Conservation (phyloP, 352 stramenopile species). For the Thalassiosira hispida region DNA sequence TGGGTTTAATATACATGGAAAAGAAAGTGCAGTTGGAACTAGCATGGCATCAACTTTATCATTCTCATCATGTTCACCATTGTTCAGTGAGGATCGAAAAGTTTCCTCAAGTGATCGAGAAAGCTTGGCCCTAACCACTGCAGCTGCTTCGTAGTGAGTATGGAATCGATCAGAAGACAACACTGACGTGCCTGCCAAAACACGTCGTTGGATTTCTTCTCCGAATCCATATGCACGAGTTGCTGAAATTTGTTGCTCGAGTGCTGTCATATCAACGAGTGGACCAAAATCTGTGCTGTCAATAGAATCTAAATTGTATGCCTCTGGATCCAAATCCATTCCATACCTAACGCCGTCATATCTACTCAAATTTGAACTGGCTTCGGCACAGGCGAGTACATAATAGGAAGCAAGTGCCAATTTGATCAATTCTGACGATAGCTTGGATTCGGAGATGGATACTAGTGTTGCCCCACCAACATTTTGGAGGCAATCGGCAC, state of each 20-base stretch:
- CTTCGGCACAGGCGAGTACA: conserved; percentile 97
- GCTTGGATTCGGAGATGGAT: conserved; percentile 65
- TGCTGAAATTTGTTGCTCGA: conserved; percentile 76
- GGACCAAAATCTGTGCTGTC: conserved; percentile 8
- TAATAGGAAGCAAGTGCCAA: conserved; percentile 96
- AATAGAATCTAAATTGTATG: conserved; percentile 9
- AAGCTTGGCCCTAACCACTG: conserved; percentile 66
- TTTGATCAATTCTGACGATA: conserved; percentile 80
- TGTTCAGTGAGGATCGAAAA: conserved; percentile 38
- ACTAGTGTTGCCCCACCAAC: conserved; percentile 72
- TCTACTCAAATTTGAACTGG: conserved; percentile 96
- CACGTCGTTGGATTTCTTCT: conserved; percentile 72
- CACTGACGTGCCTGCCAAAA: conserved; percentile 79
- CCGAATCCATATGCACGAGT: conserved; percentile 73
- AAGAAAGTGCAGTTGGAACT: conserved; percentile 71
- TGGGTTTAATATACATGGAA: conserved; percentile 55
- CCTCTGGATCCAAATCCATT: conserved; percentile 34
- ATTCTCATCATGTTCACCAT: conserved; percentile 13
- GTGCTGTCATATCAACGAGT: conserved; percentile 34
- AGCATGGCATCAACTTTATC: conserved; percentile 74
- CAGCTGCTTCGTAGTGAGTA: conserved; percentile 82
- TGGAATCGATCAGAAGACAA: conserved; percentile 84
- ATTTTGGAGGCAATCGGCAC: conserved; percentile 54
- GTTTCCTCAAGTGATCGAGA: conserved; percentile 62
- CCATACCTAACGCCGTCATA: conserved; percentile 93